A percentile compares a stretch with the other conserved stretches of the same genome.
phyloP scores from a whole-genome alignment of 306 rosid genomes.

The Begonia fuchsioides region DNA sequence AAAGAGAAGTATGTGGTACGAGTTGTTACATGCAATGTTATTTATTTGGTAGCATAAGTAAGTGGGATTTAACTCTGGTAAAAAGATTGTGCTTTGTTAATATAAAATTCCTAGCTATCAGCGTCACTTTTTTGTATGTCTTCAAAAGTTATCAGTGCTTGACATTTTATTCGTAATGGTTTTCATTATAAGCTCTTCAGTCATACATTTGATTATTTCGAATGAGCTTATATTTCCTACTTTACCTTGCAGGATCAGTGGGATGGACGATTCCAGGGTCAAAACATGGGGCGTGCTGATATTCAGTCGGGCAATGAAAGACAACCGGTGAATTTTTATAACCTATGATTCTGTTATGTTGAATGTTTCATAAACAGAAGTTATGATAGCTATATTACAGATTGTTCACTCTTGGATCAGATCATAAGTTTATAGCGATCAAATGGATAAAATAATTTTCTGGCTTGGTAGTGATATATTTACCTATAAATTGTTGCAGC shows the following conservation, averaged over 20 bases:
- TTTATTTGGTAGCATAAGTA: too few species aligned
- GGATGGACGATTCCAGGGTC: conserved; percentile 57
- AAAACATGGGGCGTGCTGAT: too few species aligned
- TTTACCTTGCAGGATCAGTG: conserved; percentile 49
- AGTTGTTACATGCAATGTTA: too few species aligned
- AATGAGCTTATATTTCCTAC: conserved; percentile 12
- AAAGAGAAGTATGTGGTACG: too few species aligned
- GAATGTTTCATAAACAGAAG: not conserved
- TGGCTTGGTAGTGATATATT: not conserved
- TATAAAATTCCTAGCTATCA: too few species aligned
- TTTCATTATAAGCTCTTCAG: too few species aligned
- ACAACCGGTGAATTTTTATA: conserved; percentile 41
- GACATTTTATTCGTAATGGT: not conserved
- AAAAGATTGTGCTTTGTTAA: too few species aligned
- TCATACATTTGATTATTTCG: too few species aligned
- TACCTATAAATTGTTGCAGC: conserved; percentile 28
- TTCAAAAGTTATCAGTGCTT: conserved; percentile 2
- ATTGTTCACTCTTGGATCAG: conserved; percentile 1
- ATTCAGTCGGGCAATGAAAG: conserved; percentile 64
- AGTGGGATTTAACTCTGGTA: too few species aligned
- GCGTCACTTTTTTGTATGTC: not conserved
- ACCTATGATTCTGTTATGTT: not conserved
- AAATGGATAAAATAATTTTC: not conserved
- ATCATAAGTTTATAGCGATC: too few species aligned
- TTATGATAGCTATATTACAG: not conserved